Percentiles rank a stretch among this genome's conserved stretches.
Evolutionary conservation across 164 flowering plant species (phyloP).

Genomic region (Magnolia kwangsiensis): DNA sequence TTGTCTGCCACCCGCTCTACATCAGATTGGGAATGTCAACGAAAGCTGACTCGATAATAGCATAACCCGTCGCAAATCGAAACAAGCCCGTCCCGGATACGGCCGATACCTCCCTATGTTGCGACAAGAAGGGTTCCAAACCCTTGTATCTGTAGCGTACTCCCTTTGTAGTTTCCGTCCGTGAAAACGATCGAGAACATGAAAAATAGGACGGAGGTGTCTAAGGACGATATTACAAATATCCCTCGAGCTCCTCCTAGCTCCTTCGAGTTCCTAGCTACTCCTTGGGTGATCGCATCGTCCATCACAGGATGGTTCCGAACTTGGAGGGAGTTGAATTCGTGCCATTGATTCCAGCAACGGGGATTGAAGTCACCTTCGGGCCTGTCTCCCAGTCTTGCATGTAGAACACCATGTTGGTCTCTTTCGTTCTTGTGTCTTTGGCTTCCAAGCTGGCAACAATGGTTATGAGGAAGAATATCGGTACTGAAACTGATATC

Average conservation of each 20-base stretch:
- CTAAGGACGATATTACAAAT: neutral
- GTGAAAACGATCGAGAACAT: slow-evolving; percentile 1
- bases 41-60: neutral
- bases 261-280: neutral
- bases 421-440: neutral
- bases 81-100: neutral
- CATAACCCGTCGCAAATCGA: neutral
- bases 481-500: no score
- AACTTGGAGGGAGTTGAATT: neutral
- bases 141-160: slow-evolving; percentile 4
- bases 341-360: neutral
- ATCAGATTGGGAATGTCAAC: neutral
- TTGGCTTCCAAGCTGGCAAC: no score
- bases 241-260: slow-evolving; percentile 8
- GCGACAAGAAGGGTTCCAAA: neutral
- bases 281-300: neutral
- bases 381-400: neutral
- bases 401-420: slow-evolving; percentile 1
- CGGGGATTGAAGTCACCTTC: neutral
- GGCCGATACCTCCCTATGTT: neutral
- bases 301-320: neutral
- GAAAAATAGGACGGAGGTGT: neutral
- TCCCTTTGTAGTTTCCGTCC: neutral
- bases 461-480: no score
- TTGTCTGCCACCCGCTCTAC: no score